Conservation (phyloP, 306 rosid genomes). For the Lathyrus oleraceus region DNA sequence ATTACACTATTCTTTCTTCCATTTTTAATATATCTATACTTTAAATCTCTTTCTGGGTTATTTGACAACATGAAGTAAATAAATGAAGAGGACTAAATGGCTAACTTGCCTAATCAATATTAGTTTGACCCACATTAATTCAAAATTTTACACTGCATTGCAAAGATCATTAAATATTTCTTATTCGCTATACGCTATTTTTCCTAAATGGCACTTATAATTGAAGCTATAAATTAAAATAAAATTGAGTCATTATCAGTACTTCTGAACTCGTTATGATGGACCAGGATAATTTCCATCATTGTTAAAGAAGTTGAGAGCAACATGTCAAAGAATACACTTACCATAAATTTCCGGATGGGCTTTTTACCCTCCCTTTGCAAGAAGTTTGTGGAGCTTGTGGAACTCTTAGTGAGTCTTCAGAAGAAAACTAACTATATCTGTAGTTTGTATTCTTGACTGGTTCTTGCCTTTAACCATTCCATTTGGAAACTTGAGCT, state of each 20-base stretch:
- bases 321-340: slow-evolving; percentile 76
- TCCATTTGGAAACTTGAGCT: slow-evolving; percentile 30
- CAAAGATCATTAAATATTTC: slow-evolving; percentile 2
- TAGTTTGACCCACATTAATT: slow-evolving; percentile 21
- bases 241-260: slow-evolving; percentile 23
- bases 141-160: slow-evolving; percentile 25
- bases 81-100: not conserved
- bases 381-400: slow-evolving; percentile 84
- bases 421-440: slow-evolving; percentile 26
- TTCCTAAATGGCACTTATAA: slow-evolving; percentile 28
- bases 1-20: not conserved
- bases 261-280: slow-evolving; percentile 44
- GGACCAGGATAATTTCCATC: slow-evolving; percentile 80
- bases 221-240: slow-evolving; percentile 32
- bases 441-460: slow-evolving; percentile 33
- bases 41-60: slow-evolving; percentile 22
- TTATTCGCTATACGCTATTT: slow-evolving; percentile 10
- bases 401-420: slow-evolving; percentile 74
- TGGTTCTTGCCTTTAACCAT: slow-evolving; percentile 28
- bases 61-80: slow-evolving; percentile 14
- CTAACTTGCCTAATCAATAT: slow-evolving; percentile 24
- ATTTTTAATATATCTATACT: slow-evolving; percentile 4
- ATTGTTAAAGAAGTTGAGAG: slow-evolving; percentile 86
- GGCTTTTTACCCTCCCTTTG: slow-evolving; percentile 73
- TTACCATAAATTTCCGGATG: slow-evolving; percentile 76